These are phyloP conservation scores for Pneumocystis oryctolagi DNA, from an alignment of 1,139 yeast species.

Conservation along the genomic window DNA sequence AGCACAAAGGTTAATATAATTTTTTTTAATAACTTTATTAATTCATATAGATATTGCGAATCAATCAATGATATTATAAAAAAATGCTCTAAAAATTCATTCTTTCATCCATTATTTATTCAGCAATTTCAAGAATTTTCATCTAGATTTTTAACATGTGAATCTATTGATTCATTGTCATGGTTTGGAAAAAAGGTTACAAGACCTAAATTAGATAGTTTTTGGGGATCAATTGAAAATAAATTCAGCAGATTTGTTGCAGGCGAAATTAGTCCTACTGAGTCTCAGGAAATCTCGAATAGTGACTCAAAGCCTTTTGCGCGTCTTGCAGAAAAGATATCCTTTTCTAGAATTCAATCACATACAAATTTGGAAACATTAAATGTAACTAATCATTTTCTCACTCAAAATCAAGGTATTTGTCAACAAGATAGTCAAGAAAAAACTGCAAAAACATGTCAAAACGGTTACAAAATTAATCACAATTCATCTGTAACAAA, in stretches of 20 bases:
- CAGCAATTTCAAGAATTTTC: constrained; percentile 27
- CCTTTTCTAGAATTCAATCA: constrained; percentile 15
- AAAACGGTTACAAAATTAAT: not conserved
- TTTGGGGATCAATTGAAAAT: constrained; percentile 76
- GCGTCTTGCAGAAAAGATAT: constrained; percentile 19
- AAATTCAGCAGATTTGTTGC: constrained; percentile 75
- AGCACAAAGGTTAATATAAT: constrained; percentile 31
- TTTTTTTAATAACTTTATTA: not conserved
- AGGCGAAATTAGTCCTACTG: constrained; percentile 43
- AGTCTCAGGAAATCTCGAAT: constrained; percentile 19
- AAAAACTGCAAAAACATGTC: not conserved
- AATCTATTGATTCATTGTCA: constrained; percentile 23
- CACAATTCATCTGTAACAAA: not conserved
- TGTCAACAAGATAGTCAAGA: not conserved
- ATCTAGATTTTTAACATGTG: constrained; percentile 15
- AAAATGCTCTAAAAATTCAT: constrained; percentile 24
- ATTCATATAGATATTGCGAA: constrained; percentile 33
- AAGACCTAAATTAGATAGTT: constrained; percentile 65
- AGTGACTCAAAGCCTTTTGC: constrained; percentile 9
- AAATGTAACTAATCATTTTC: not conserved
- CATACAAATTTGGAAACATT: constrained; percentile 1
- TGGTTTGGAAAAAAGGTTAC: constrained; percentile 54
- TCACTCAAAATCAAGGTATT: not conserved
- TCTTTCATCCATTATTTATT: constrained; percentile 25
- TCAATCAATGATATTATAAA: constrained; percentile 28